phyloP scores from a whole-genome alignment of 2,329 filamentous ascomycete species.

The Gliomastix tumulicola region DNA sequence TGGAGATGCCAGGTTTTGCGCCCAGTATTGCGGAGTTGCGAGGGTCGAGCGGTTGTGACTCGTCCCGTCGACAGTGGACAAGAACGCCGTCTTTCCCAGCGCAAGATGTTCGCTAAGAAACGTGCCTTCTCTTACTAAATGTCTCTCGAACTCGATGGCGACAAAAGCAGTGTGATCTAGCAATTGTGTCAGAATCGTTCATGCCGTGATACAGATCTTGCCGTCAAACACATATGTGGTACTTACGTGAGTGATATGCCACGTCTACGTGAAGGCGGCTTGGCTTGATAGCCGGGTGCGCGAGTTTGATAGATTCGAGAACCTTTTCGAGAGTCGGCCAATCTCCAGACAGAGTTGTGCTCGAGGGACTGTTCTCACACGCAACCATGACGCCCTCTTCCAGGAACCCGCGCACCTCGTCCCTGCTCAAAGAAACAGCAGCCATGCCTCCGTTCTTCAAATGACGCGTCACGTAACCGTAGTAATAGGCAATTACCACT shows the following conservation, averaged over 20 bases:
- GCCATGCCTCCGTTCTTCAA: slow-evolving; percentile 22
- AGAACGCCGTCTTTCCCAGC: no score
- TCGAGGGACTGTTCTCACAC: slow-evolving; percentile 12
- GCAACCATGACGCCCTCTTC: slow-evolving; percentile 15
- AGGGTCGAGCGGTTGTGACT: neutral
- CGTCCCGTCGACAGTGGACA: neutral
- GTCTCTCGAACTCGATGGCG: no score
- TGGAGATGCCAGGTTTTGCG: slow-evolving; percentile 6
- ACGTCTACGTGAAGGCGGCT: slow-evolving; percentile 31
- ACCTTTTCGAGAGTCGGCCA: slow-evolving; percentile 13
- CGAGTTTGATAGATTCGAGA: slow-evolving; percentile 9
- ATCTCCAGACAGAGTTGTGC: slow-evolving; percentile 21
- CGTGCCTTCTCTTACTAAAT: no score
- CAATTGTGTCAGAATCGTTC: no score
- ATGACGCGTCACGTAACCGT: slow-evolving; percentile 18
- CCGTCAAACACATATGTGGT: no score
- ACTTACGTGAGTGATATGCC: slow-evolving; percentile 37
- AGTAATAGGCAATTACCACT: slow-evolving; percentile 42
- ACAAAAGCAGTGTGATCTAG: no score
- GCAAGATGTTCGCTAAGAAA: no score
- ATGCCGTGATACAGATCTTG: no score
- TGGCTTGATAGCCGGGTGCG: slow-evolving; percentile 20
- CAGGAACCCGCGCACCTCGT: slow-evolving; percentile 7
- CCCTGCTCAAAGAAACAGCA: neutral
- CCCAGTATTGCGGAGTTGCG: slow-evolving; percentile 9